A percentile compares a stretch with the other conserved stretches of the same genome.
These are phyloP conservation scores for Lentinus brumalis DNA, from an alignment of 768 basidiomycete species.

Conservation along the genomic window DNA sequence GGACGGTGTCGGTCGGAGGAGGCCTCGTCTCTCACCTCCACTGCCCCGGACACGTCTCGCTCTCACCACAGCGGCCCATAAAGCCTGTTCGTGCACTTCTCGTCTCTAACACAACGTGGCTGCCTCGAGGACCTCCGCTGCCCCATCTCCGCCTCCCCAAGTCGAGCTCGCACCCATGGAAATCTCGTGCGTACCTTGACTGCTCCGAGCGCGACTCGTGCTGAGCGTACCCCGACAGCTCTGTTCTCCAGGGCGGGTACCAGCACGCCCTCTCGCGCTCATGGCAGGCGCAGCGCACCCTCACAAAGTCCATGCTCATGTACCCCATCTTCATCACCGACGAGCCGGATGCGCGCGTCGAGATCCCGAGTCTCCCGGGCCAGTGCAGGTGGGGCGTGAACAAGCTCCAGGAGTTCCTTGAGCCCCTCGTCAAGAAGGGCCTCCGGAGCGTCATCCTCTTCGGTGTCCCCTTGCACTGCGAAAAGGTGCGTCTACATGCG, in stretches of 20 bases:
- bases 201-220: not conserved
- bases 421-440: slow-evolving; percentile 87
- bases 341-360: slow-evolving; percentile 81
- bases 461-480: slow-evolving; percentile 81
- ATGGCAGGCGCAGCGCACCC: slow-evolving; percentile 81
- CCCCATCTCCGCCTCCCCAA: not conserved
- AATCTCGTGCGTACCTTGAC: slow-evolving; percentile 17
- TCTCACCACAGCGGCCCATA: not conserved
- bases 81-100: not conserved
- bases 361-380: slow-evolving; percentile 78
- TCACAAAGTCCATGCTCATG: slow-evolving; percentile 95
- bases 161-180: slow-evolving; percentile 9
- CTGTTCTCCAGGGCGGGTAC: slow-evolving; percentile 90
- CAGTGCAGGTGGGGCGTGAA: slow-evolving; percentile 97
- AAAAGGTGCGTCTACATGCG: slow-evolving; percentile 53
- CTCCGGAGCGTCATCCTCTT: slow-evolving; percentile 92
- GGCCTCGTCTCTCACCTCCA: not conserved
- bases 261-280: slow-evolving; percentile 86
- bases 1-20: not conserved
- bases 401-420: slow-evolving; percentile 82
- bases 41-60: not conserved
- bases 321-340: slow-evolving; percentile 99
- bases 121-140: not conserved
- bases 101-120: not conserved
- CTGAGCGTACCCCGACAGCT: slow-evolving; percentile 40